Base-by-base conservation (phyloP, 495 filamentous ascomycete genomes). In the Umbilicaria muhlenbergii region DNA sequence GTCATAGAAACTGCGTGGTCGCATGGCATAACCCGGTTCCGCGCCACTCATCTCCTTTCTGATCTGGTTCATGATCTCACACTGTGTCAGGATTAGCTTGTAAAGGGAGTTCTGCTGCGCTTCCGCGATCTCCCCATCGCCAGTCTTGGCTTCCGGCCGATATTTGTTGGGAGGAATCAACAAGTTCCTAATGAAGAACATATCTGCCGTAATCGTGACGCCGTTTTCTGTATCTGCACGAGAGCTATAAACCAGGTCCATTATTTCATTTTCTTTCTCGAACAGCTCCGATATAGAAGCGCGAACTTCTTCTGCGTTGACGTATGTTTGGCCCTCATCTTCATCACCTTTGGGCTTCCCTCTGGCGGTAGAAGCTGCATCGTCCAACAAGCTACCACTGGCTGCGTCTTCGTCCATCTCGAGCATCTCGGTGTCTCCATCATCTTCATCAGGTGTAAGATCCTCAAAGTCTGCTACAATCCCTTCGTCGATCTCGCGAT, bases 131-230 rank as follows among this genome's bases (percentile, higher is more conserved):
- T 80, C 77, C 13, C 77, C 75, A 34, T 81, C 72, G 39, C 83
- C 82, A 36, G 84, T 81, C 28, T 71, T 68, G n/a, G 86, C 77
- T 58, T 87, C 87, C 17, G 87, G 86, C n/a, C 92, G 78, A 58
- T 81, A 96, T 52, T 78, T 83, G 56, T 91, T 95, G 0, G 92
- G 91, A 13, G 92, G 87, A 3, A 99, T 82, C 17, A 94, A 59
- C 32, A 99, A 63, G 31, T 69, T 77, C 47, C 79, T 76, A 38
- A 96, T 69, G 63, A 99, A 99, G 61, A 99, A 94, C 76, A 94
- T 94, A 54, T 91, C 81, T 0, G 85, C 75, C 5, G 65, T 73
- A 8, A 89, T 61, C 36, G 60, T 65, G 45, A 69, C 71, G 15
- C 59, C 62, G 43, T 63, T 58, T 48, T 68, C 67, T 13, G 64